Conservation (phyloP, 2,329 filamentous ascomycete genomes). For the Aschersonia sp. region DNA sequence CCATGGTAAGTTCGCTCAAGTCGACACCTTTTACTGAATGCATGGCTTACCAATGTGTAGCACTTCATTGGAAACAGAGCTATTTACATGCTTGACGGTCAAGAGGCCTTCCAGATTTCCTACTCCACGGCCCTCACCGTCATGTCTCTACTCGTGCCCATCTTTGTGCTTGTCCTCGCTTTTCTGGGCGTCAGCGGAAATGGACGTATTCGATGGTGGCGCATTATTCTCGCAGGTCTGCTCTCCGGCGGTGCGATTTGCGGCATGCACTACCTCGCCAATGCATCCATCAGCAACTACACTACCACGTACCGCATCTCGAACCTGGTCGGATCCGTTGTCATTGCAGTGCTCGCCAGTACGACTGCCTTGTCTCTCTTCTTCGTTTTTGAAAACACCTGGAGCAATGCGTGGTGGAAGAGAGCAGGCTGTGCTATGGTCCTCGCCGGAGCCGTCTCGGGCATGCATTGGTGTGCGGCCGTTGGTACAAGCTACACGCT, state of each 20-base stretch:
- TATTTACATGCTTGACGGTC: conserved; percentile 51
- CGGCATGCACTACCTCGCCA: conserved; percentile 76
- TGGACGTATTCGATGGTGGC: conserved; percentile 38
- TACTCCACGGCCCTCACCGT: conserved; percentile 60
- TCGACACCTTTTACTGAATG: background rate
- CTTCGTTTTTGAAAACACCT: conserved; percentile 60
- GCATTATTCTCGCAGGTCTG: conserved; percentile 46
- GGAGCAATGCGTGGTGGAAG: conserved; percentile 69
- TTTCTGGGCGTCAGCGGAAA: conserved; percentile 54
- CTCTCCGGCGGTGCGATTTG: conserved; percentile 64
- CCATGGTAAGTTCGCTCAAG: conserved; percentile 33
- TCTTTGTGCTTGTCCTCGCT: conserved; percentile 57
- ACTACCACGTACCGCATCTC: conserved; percentile 40
- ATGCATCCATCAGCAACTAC: conserved; percentile 69
- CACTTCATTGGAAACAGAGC: conserved; percentile 60
- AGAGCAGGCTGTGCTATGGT: conserved; percentile 49
- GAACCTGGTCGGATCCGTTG: conserved; percentile 51
- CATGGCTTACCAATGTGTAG: background rate
- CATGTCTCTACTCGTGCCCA: conserved; percentile 64
- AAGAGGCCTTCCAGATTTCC: conserved; percentile 49
- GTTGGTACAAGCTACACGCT: conserved; percentile 54
- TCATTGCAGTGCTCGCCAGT: conserved; percentile 60
- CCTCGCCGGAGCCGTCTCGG: conserved; percentile 62
- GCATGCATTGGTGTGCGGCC: conserved; percentile 75
- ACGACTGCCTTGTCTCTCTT: conserved; percentile 57